Evolutionary conservation across 2,329 filamentous ascomycete genomes (phyloP), one percentile per base, ranked within the genome.

Genomic region (Graphilbum fragrans): DNA sequence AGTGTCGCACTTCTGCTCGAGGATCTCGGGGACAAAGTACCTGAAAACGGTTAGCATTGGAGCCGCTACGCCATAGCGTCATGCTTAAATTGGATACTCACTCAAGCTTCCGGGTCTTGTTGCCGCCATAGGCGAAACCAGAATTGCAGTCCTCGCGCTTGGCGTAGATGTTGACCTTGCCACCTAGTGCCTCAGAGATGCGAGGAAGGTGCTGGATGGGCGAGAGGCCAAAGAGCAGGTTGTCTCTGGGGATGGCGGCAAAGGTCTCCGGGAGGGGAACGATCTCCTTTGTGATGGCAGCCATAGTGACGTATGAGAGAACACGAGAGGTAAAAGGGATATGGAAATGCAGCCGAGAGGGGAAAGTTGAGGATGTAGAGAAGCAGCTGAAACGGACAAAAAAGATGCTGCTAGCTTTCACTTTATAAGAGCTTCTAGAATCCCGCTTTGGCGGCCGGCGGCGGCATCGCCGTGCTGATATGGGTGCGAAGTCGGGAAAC

Each of bases 71-170:
- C n/a, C n/a, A n/a, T n/a, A n/a, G n/a, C n/a, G n/a, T n/a, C n/a
- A 19, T 17, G 12, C 5, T 14, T 16, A 23, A 19, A 8, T 14
- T 12, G 17, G 11, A 5, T 17, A 52, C 55, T 49, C 54, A 74
- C 65, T 84, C 79, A 2, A 83, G 66, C 57, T 83, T 83, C 44
- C 79, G 67, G 23, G 72, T 75, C 59, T 83, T 83, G 63, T 83
- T 83, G 41, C 77, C 79, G 31, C 79, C 79, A 51, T 69, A 81
- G 3, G 78, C 78, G 17, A 82, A 67, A 1, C 72, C 74, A 2
- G 76, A 80, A 59, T 80, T 82, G 53, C 77, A 75, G 59, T 85
- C 81, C 49, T 85, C 80, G 39, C 80, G 71, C 59, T 85, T 85
- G 41, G 80, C 80, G 54, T 76, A 85, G 47, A 85, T 70, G 18